Evolutionary conservation across 345 rosid genomes (phyloP).

Genomic region (Lumnitzera racemosa): DNA sequence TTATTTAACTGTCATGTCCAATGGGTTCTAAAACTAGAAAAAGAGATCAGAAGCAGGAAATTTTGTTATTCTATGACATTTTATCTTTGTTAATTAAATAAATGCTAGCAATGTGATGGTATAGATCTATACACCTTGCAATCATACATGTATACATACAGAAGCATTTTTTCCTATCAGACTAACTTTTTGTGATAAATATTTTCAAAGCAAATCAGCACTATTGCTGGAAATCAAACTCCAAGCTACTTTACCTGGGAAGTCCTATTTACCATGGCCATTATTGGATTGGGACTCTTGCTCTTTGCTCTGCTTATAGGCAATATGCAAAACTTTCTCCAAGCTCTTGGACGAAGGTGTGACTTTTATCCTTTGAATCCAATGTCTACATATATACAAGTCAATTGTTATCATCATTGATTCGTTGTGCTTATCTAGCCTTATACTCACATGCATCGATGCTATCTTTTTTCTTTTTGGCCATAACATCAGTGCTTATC

Average conservation of each 20-base stretch:
- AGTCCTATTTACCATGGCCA: conserved; percentile 80
- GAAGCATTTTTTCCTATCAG: not conserved
- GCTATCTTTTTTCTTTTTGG: not conserved
- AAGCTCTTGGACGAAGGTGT: conserved; percentile 74
- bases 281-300: conserved; percentile 78
- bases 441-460: not conserved
- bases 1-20: too few relatives aligned
- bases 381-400: not conserved
- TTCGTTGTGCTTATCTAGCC: not conserved
- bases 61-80: not conserved
- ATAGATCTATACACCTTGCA: too few relatives aligned
- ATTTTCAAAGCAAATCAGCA: conserved; percentile 80
- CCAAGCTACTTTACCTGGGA: conserved; percentile 83
- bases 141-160: too few relatives aligned
- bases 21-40: too few relatives aligned
- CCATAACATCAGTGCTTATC: too few relatives aligned
- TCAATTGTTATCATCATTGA: not conserved
- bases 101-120: too few relatives aligned
- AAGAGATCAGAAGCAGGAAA: too few relatives aligned
- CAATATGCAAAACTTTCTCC: conserved; percentile 94
- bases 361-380: not conserved
- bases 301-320: conserved; percentile 92
- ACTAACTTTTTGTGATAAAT: not conserved
- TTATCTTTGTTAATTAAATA: not conserved
- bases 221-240: conserved; percentile 76